Conservation (phyloP, 1,139 yeast species). For the Debaryomycetaceae sp. region DNA sequence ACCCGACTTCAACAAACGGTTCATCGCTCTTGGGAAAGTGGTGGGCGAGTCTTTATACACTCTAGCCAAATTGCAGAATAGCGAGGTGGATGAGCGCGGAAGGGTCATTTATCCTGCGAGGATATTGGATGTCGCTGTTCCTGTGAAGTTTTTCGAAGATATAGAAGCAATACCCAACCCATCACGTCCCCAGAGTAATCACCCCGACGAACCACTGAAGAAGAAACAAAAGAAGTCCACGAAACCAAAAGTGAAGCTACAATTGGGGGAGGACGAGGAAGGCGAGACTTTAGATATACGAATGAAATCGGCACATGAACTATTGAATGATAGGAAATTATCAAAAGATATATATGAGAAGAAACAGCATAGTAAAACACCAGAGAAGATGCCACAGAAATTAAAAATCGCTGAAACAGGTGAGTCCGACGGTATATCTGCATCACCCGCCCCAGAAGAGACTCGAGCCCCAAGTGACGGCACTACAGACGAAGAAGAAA, state of each 20-base stretch:
- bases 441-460: not conserved
- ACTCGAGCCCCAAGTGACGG: not conserved
- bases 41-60: slow-evolving; percentile 58
- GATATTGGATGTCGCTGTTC: slow-evolving; percentile 38
- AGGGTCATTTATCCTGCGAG: slow-evolving; percentile 52
- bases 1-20: slow-evolving; percentile 43
- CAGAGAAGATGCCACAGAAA: slow-evolving; percentile 1
- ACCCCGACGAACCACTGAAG: slow-evolving; percentile 14
- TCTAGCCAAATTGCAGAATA: slow-evolving; percentile 48
- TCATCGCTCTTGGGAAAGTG: slow-evolving; percentile 61
- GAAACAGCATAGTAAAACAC: not conserved
- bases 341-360: slow-evolving; percentile 6
- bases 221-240: slow-evolving; percentile 22
- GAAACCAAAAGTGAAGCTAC: slow-evolving; percentile 19
- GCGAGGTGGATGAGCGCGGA: slow-evolving; percentile 42
- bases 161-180: slow-evolving; percentile 13
- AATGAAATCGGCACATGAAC: slow-evolving; percentile 52
- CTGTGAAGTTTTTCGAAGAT: slow-evolving; percentile 51
- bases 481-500: not conserved
- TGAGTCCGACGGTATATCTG: not conserved
- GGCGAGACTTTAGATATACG: slow-evolving; percentile 23
- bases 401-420: not conserved
- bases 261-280: slow-evolving; percentile 26
- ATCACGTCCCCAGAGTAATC: not conserved
- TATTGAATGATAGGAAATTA: slow-evolving; percentile 23